Evolutionary conservation across 495 filamentous ascomycete species (phyloP), one percentile per base, ranked within the genome.

Genomic region (Platismatia glauca): DNA sequence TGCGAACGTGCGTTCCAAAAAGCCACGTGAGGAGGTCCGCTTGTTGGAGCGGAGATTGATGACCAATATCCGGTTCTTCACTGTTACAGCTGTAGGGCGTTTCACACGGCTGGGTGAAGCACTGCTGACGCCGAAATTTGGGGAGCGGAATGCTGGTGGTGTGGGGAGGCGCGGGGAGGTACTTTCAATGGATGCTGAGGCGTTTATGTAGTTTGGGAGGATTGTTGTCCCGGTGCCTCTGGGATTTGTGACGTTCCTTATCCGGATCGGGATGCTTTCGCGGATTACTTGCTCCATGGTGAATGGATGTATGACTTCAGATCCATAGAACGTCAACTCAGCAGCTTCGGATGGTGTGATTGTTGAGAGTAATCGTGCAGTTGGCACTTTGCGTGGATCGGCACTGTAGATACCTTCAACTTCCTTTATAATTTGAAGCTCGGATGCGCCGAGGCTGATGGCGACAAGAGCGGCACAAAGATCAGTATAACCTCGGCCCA

Each of bases 251-350:
- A 97, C 93, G 73, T 97, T 97, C 78, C 96, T 96, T 74, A 97
- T 97, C 60, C 93, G 89, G 67, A 96, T 94, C 13, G 87, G 89
- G 71, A 97, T 97, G 59, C 82, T 82, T 5, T 92, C 91, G 57
- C 86, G 87, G 73, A 97, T 96, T 52, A 94, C 94, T 72, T 97
- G 93, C 74, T 97, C 91, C 93, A 97, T 97, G 62, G 93, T 97
- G 68, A 96, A 87, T 55, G 93, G 93, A 68, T 97, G 93, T 67
- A 97, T 97, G 67, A 98, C 94, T 72, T 95, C 90, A 24, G 89
- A 90, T 66, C 90, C 90, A 72, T 94, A 95, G 70, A 94, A 95
- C 15, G 90, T 95, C 66, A 95, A 78, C 70, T 95, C 90, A 7
- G 90, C 89, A 7, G 90, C 91, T 69, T 95, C 90, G 44, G 90